These are phyloP conservation scores for Quercus aquifolioides DNA, from an alignment of 306 rosid species.

Conservation along the genomic window DNA sequence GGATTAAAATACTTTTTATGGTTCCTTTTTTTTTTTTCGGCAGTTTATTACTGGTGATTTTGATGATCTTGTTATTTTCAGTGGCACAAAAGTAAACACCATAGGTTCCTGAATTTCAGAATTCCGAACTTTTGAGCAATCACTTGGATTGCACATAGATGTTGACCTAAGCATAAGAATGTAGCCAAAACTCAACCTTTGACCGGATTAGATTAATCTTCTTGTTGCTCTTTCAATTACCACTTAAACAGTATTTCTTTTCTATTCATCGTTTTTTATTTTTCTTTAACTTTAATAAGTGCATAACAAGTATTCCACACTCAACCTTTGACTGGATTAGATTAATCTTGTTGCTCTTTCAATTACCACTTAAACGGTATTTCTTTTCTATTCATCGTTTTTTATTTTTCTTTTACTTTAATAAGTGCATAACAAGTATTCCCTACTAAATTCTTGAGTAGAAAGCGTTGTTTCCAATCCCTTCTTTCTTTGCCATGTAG, in stretches of 20 bases:
- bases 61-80: too few relatives aligned
- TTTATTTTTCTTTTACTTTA: not conserved
- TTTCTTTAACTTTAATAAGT: too few relatives aligned
- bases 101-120: slow-evolving; percentile 39
- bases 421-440: not conserved
- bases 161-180: slow-evolving; percentile 70
- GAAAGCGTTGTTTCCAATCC: not conserved
- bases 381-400: not conserved
- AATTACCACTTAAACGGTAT: not conserved
- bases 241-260: too few relatives aligned
- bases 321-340: not conserved
- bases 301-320: too few relatives aligned
- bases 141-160: slow-evolving; percentile 71
- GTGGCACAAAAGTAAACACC: too few relatives aligned
- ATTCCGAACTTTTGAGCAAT: slow-evolving; percentile 68
- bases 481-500: not conserved
- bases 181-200: slow-evolving; percentile 18
- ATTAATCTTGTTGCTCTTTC: not conserved
- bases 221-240: too few relatives aligned
- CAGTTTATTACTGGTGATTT: too few relatives aligned
- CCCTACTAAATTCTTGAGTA: not conserved
- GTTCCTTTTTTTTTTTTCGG: too few relatives aligned
- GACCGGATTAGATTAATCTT: too few relatives aligned
- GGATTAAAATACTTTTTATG: too few relatives aligned
- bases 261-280: too few relatives aligned